phyloP scores from a whole-genome alignment of 495 filamentous ascomycete genomes.

The Aspergillus indologenus region DNA sequence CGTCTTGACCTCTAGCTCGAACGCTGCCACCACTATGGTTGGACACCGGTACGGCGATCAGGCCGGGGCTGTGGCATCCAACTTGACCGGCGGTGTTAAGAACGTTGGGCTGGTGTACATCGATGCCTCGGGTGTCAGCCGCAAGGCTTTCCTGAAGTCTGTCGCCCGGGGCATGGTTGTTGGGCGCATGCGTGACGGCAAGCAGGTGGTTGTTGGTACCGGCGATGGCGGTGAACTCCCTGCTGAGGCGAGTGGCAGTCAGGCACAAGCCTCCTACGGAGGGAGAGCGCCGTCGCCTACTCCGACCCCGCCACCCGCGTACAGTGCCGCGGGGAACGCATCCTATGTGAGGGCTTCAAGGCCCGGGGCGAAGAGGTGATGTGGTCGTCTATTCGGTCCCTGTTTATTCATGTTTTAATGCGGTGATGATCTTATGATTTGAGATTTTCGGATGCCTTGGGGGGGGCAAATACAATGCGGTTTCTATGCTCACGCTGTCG shows the following conservation, averaged over 20 bases:
- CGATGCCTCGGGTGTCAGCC: constrained; percentile 86
- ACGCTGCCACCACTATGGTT: constrained; percentile 77
- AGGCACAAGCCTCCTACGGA: constrained; percentile 11
- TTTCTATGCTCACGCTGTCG: background rate
- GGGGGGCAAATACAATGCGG: background rate
- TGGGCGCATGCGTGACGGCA: constrained; percentile 75
- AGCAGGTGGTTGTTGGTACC: constrained; percentile 81
- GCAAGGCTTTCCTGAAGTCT: constrained; percentile 81
- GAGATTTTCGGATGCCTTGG: background rate
- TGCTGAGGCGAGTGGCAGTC: constrained; percentile 17
- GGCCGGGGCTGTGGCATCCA: constrained; percentile 68
- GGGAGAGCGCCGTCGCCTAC: constrained; percentile 30
- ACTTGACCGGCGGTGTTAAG: constrained; percentile 80
- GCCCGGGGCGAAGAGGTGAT: constrained; percentile 37
- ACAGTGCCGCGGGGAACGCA: constrained; percentile 37
- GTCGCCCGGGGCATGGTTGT: constrained; percentile 99
- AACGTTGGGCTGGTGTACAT: constrained; percentile 99
- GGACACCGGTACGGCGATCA: constrained; percentile 80
- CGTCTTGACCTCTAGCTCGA: constrained; percentile 67
- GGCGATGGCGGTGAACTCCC: constrained; percentile 65
- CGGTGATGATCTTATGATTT: constrained; percentile 1
- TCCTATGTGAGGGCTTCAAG: constrained; percentile 32
- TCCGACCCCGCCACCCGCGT: constrained; percentile 43
- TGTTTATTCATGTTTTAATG: background rate
- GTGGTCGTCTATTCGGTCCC: background rate